Evolutionary conservation across 129 eudicot species (phyloP).

Genomic region (Deinandra increscens): DNA sequence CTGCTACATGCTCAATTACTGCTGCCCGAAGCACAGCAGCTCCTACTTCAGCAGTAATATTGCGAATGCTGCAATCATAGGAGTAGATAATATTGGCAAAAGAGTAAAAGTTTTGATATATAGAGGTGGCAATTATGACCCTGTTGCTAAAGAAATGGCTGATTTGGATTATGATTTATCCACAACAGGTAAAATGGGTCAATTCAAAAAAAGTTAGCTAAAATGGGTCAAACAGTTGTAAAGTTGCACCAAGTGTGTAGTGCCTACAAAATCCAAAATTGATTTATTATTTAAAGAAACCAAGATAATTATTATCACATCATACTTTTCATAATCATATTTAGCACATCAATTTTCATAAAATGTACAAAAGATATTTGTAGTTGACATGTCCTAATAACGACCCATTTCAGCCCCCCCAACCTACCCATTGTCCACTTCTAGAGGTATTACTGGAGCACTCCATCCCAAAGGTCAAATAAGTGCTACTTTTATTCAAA

Average conservation of each 20-base stretch:
- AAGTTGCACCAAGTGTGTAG: background rate
- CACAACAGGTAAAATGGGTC: background rate
- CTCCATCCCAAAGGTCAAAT: background rate
- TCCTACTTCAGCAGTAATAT: constrained; percentile 94
- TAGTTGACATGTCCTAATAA: background rate
- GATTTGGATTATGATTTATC: background rate
- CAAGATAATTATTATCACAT: background rate
- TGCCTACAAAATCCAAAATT: background rate
- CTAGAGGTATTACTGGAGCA: background rate
- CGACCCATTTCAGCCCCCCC: no score
- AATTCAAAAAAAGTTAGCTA: background rate
- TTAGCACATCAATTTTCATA: background rate
- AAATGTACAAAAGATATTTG: background rate
- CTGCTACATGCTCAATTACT: constrained; percentile 73
- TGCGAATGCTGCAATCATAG: constrained; percentile 63
- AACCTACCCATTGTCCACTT: no score
- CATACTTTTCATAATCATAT: background rate
- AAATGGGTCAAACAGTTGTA: background rate
- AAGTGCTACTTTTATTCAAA: no score
- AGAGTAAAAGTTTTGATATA: background rate
- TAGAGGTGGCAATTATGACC: background rate
- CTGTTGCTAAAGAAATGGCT: background rate
- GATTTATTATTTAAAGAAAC: background rate
- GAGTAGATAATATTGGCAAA: constrained; percentile 1
- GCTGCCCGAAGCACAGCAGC: constrained; percentile 89